phyloP scores from a whole-genome alignment of 495 filamentous ascomycete species.

The Talaromyces nanjingensis region DNA sequence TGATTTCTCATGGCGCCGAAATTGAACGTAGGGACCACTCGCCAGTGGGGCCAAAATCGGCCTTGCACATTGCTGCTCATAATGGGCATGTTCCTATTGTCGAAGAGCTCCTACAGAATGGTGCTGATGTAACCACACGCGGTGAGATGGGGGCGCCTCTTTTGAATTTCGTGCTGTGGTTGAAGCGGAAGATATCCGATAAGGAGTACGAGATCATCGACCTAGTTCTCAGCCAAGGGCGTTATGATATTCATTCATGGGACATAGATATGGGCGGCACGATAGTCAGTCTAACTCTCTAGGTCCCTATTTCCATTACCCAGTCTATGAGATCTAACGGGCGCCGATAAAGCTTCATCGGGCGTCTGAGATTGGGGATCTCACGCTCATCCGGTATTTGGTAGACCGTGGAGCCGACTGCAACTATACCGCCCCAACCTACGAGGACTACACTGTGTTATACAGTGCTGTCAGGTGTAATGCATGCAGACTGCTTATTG shows the following conservation, averaged over 20 bases:
- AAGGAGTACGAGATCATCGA: conserved; percentile 2
- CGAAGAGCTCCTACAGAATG: conserved; percentile 4
- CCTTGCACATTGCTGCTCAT: conserved; percentile 10
- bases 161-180: conserved; percentile 1
- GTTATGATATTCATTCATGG: conserved; percentile 8
- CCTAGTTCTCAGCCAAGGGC: conserved; percentile 1
- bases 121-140: background rate
- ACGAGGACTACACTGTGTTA: no score
- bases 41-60: conserved; percentile 7
- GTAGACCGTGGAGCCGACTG: no score
- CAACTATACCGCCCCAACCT: no score
- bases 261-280: conserved; percentile 3
- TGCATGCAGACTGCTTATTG: no score
- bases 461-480: no score
- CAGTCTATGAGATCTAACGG: no score
- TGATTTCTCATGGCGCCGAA: conserved; percentile 9
- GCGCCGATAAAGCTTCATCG: no score
- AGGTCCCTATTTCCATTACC: no score
- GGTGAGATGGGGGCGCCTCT: conserved; percentile 3
- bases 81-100: conserved; percentile 8
- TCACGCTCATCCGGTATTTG: no score
- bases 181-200: background rate
- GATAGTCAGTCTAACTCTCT: conserved; percentile 4
- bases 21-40: conserved; percentile 5
- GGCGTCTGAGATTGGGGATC: no score